Evolutionary conservation across 2,329 filamentous ascomycete species (phyloP), one percentile per base, ranked within the genome.

Genomic region (Sporothrix pallida): DNA sequence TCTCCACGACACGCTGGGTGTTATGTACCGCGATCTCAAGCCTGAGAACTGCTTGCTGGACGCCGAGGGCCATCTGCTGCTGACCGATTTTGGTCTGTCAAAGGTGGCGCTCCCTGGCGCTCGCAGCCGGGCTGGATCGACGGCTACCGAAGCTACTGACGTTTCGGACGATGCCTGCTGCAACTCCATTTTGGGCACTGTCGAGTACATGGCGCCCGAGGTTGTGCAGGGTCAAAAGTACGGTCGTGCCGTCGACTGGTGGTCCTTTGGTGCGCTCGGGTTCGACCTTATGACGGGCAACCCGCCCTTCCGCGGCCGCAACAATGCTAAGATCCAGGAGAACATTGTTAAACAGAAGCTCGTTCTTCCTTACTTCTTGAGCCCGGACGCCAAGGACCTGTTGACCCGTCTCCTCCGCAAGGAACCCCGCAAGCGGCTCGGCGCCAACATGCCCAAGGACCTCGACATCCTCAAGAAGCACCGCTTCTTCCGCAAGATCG

Each of bases 191-290:
- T 89, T 98, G 10, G 96, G 96, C 70, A 99, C 96, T 0, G 92
- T 98, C 74, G 96, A 98, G 81, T 99, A 99, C 87, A 99, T 99
- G 96, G 97, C 96, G 0, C 96, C 96, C 0, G 96, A 99, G 83
- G 93, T 99, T 70, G 90, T 99, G 75, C 88, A 91, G 75, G 95
- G 94, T 75, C 91, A 93, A 77, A 91, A 93, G 77, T 99, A 99
- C 81, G 95, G 95, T 79, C 95, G 95, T 82, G 91, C 94, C 1
- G 97, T 98, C 20, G 96, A 99, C 83, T 99, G 95, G 95, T 99
- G 96, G 96, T 97, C 95, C 4, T 91, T 99, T 65, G 96, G 97
- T 50, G 95, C 95, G 2, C 88, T 99, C 63, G 94, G 93, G 48
- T 97, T 91, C 81, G 96, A 99, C 81, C 86, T 99, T 50, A 91